A percentile compares a stretch with the other conserved stretches of the same genome.
Evolutionary conservation across 2,329 filamentous ascomycete species (phyloP).

Genomic region (Verticillium longisporum): DNA sequence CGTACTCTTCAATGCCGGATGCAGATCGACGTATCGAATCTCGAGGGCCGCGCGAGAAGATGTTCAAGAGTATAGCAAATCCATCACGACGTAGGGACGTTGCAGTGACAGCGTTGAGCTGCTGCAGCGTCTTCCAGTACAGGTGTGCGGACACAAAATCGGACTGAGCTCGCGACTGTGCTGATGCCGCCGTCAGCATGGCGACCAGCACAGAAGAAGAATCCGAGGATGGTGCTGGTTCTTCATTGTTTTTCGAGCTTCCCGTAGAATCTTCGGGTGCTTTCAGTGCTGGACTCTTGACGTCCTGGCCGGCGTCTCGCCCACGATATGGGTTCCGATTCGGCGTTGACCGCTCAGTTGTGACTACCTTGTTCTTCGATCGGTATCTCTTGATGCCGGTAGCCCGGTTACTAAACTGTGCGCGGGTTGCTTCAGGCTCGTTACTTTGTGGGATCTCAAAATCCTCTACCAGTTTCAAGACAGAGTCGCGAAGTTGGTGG

Average conservation of each 20-base stretch:
- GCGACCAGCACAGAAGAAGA: conserved; percentile 47
- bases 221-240: conserved; percentile 9
- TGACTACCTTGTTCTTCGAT: conserved; percentile 52
- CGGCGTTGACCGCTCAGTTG: conserved; percentile 40
- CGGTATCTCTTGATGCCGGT: conserved; percentile 53
- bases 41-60: conserved; percentile 65
- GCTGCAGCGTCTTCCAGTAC: conserved; percentile 77
- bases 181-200: conserved; percentile 71
- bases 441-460: conserved; percentile 69
- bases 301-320: conserved; percentile 10
- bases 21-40: conserved; percentile 64
- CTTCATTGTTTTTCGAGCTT: neutral
- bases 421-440: conserved; percentile 50
- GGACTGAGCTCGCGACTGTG: conserved; percentile 68
- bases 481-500: conserved; percentile 72
- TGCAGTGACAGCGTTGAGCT: conserved; percentile 57
- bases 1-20: conserved; percentile 69
- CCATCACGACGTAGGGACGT: conserved; percentile 58
- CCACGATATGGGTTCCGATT: conserved; percentile 54
- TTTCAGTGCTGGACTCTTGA: neutral
- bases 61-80: conserved; percentile 64
- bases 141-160: conserved; percentile 80
- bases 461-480: conserved; percentile 74
- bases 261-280: neutral
- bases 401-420: conserved; percentile 66